These are phyloP conservation scores for Phyllosticta ampelicida DNA, from an alignment of 2,329 filamentous ascomycete species.

Conservation along the genomic window DNA sequence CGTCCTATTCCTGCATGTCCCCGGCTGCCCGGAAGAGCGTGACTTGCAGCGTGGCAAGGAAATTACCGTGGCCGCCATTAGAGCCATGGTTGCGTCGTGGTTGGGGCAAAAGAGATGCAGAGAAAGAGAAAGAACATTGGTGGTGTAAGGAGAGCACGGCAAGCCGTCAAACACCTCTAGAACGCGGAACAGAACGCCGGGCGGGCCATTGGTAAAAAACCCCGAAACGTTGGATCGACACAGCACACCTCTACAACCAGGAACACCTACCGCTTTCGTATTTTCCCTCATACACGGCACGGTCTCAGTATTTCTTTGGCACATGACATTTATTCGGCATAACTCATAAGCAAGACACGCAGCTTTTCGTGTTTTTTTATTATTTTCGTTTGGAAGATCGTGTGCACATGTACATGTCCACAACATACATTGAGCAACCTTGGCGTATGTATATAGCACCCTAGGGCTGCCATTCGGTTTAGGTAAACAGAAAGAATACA, in stretches of 20 bases:
- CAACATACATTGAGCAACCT: not conserved
- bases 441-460: not conserved
- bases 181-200: too few species aligned
- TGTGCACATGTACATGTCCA: not conserved
- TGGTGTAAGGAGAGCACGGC: not conserved
- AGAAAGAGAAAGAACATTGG: not conserved
- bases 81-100: constrained; percentile 26
- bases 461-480: not conserved
- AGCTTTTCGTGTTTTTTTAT: too few species aligned
- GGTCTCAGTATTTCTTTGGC: too few species aligned
- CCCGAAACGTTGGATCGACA: too few species aligned
- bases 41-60: constrained; percentile 22
- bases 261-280: too few species aligned
- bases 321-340: too few species aligned
- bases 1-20: constrained; percentile 34
- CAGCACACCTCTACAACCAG: too few species aligned
- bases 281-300: too few species aligned
- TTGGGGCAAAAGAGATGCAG: constrained; percentile 4
- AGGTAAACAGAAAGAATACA: not conserved
- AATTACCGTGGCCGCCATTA: constrained; percentile 24
- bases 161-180: too few species aligned
- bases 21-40: constrained; percentile 24
- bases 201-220: too few species aligned
- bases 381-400: not conserved
- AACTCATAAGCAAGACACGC: too few species aligned